These are phyloP conservation scores for Neoascochyta sp. DNA, from an alignment of 2,329 filamentous ascomycete genomes.

Conservation along the genomic window DNA sequence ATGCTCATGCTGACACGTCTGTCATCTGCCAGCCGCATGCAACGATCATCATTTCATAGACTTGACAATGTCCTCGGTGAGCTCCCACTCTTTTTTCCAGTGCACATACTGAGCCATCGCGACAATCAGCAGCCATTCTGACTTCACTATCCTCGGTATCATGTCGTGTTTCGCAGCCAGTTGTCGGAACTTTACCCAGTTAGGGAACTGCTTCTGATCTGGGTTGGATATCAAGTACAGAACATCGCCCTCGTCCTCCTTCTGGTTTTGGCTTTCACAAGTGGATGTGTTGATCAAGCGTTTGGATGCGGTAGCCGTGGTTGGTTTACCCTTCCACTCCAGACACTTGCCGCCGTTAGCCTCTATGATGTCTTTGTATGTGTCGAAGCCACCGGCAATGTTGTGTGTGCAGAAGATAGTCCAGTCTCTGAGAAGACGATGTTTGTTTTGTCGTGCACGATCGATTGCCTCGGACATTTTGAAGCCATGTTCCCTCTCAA, in stretches of 20 bases:
- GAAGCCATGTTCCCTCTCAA: slow-evolving; percentile 69
- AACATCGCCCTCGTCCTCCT: slow-evolving; percentile 52
- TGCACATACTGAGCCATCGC: slow-evolving; percentile 80
- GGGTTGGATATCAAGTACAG: slow-evolving; percentile 76
- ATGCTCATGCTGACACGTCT: slow-evolving; percentile 16
- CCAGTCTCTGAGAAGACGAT: slow-evolving; percentile 69
- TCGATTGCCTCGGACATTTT: slow-evolving; percentile 64
- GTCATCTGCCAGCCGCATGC: slow-evolving; percentile 7
- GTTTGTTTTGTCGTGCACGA: slow-evolving; percentile 71
- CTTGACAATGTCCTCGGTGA: slow-evolving; percentile 31
- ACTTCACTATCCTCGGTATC: slow-evolving; percentile 72
- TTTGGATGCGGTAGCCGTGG: slow-evolving; percentile 55
- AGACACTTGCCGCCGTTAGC: slow-evolving; percentile 84
- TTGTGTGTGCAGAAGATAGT: slow-evolving; percentile 80
- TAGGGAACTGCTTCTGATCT: slow-evolving; percentile 62
- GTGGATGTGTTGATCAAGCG: slow-evolving; percentile 25
- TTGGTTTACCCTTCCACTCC: slow-evolving; percentile 70
- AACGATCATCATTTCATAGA: slow-evolving; percentile 13
- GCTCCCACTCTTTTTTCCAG: slow-evolving; percentile 34
- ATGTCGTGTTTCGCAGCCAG: slow-evolving; percentile 77
- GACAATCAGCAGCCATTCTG: slow-evolving; percentile 86
- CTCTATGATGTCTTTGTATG: slow-evolving; percentile 79
- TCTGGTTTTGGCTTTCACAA: slow-evolving; percentile 54
- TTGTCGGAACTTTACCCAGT: slow-evolving; percentile 77
- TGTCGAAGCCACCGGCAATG: slow-evolving; percentile 76